These are phyloP conservation scores for Sparassis latifolia DNA, from an alignment of 1,284 basidiomycete species.

Conservation along the genomic window DNA sequence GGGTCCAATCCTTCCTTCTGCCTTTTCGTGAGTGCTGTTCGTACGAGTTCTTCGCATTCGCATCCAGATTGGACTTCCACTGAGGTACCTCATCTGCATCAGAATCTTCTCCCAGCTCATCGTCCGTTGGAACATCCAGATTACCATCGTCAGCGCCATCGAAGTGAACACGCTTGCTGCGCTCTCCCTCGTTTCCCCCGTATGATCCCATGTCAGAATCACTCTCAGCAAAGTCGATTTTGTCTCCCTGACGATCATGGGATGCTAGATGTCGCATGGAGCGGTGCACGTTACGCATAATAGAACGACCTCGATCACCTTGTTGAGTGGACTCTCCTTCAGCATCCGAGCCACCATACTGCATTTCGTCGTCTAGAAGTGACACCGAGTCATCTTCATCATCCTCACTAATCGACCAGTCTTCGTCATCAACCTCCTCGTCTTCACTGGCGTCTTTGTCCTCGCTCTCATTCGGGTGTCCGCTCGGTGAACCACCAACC, in stretches of 20 bases:
- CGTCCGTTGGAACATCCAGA: constrained; percentile 44
- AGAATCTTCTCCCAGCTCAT: constrained; percentile 37
- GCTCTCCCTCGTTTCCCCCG: constrained; percentile 20
- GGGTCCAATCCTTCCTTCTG: constrained; percentile 71
- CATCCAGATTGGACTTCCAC: constrained; percentile 77
- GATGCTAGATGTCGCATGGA: constrained; percentile 28
- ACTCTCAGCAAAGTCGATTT: constrained; percentile 71
- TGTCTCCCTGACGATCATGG: constrained; percentile 31
- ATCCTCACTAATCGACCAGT: constrained; percentile 13
- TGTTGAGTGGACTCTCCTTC: constrained; percentile 16
- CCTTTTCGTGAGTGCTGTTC: constrained; percentile 35
- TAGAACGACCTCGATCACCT: constrained; percentile 39
- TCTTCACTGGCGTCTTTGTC: constrained; percentile 15
- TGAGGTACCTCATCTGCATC: constrained; percentile 42
- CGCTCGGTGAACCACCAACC: constrained; percentile 30
- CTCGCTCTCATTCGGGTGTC: constrained; percentile 8
- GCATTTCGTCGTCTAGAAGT: constrained; percentile 12
- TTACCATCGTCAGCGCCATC: constrained; percentile 41
- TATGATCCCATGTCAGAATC: constrained; percentile 67
- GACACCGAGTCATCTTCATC: constrained; percentile 24
- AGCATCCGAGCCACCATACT: constrained; percentile 21
- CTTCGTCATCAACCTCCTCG: constrained; percentile 21
- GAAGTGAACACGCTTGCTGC: constrained; percentile 7
- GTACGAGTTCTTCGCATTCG: constrained; percentile 51
- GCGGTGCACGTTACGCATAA: constrained; percentile 41